These are phyloP conservation scores for Heterobasidion occidentale DNA, from an alignment of 1,284 basidiomycete species.

Conservation along the genomic window DNA sequence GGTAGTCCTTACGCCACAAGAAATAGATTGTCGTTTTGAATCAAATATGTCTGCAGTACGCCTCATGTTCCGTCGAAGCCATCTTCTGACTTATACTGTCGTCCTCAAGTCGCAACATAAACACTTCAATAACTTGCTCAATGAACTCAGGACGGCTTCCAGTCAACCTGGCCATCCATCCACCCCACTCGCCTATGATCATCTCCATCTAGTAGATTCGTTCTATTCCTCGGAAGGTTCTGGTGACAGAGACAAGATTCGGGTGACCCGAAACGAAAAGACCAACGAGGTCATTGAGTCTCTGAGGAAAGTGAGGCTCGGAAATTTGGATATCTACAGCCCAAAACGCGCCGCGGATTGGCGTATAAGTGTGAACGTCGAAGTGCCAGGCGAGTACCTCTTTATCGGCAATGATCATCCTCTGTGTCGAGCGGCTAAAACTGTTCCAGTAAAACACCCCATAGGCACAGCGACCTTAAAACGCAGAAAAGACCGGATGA, in stretches of 20 bases:
- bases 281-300: slow-evolving; percentile 57
- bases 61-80: slow-evolving; percentile 14
- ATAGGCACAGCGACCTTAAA: slow-evolving; percentile 47
- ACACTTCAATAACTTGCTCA: slow-evolving; percentile 81
- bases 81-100: slow-evolving; percentile 6
- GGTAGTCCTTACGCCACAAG: slow-evolving; percentile 42
- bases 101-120: slow-evolving; percentile 69
- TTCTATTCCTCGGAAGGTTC: slow-evolving; percentile 58
- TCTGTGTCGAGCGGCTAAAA: neutral
- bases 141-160: slow-evolving; percentile 58
- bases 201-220: slow-evolving; percentile 76
- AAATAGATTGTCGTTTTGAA: slow-evolving; percentile 68
- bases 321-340: slow-evolving; percentile 81
- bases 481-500: slow-evolving; percentile 85
- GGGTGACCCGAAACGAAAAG: slow-evolving; percentile 82
- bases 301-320: slow-evolving; percentile 78
- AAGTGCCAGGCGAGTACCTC: slow-evolving; percentile 53
- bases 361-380: slow-evolving; percentile 85
- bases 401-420: slow-evolving; percentile 12
- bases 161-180: slow-evolving; percentile 34
- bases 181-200: slow-evolving; percentile 66
- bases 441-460: slow-evolving; percentile 45
- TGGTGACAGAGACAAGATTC: slow-evolving; percentile 56
- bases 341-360: slow-evolving; percentile 85
- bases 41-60: slow-evolving; percentile 87